Conservation (phyloP, 371 early-diverging fungal species). For the Rhizopus delemar region DNA sequence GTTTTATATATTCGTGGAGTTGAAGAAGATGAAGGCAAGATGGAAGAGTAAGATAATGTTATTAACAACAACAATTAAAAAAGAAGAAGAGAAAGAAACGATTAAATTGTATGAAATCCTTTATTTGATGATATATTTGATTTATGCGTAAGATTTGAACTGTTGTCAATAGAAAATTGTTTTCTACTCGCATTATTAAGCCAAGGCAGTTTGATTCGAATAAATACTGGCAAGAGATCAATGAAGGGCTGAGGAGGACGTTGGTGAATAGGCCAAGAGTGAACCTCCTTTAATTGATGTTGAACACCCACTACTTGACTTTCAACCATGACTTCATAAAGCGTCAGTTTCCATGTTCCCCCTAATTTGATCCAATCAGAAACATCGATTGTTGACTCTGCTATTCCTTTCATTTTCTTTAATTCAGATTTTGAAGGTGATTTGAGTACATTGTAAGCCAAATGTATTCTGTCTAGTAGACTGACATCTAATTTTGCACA, state of each 20-base stretch:
- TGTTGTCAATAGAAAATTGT: conserved; percentile 3
- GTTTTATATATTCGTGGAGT: conserved; percentile 81
- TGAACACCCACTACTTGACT: conserved; percentile 33
- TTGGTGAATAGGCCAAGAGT: conserved; percentile 27
- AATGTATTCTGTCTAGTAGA: conserved; percentile 28
- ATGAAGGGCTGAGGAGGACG: conserved; percentile 7
- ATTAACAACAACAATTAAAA: neutral
- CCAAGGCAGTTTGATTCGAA: conserved; percentile 34
- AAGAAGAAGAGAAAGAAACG: neutral
- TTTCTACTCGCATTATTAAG: conserved; percentile 19
- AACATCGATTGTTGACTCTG: conserved; percentile 29
- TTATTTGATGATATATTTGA: conserved; percentile 4
- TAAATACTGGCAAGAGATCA: conserved; percentile 23
- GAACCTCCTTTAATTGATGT: conserved; percentile 29
- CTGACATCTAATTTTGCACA: conserved; percentile 21
- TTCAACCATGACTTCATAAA: conserved; percentile 40
- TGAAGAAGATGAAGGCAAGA: conserved; percentile 43
- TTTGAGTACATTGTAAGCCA: conserved; percentile 34
- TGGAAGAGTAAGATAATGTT: conserved; percentile 20
- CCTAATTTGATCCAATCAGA: conserved; percentile 34
- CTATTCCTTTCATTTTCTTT: conserved; percentile 27
- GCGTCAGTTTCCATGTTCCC: conserved; percentile 29
- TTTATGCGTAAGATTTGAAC: neutral
- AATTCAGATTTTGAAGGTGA: conserved; percentile 22
- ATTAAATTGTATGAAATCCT: conserved; percentile 10